These are phyloP conservation scores for Malus hybrid DNA, from an alignment of 331 rosid genomes.

Conservation along the genomic window DNA sequence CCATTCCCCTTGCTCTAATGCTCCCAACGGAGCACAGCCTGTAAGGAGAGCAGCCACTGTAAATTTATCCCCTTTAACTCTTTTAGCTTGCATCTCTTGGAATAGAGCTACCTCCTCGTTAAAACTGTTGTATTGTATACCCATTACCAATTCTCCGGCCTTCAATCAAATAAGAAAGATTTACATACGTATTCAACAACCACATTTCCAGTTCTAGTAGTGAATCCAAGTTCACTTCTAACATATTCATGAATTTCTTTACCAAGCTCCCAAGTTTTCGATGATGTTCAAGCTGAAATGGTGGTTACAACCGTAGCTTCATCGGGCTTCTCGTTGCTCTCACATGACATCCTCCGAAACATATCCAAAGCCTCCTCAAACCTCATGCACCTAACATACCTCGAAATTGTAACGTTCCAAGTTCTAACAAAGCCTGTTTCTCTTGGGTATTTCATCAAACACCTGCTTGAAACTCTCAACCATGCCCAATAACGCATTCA, in stretches of 20 bases:
- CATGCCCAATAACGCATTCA: conserved; percentile 30
- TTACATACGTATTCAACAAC: conserved; percentile 59
- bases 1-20: too few species aligned
- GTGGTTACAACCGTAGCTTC: conserved; percentile 45
- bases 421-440: conserved; percentile 11
- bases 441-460: conserved; percentile 30
- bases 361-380: too few species aligned
- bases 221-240: conserved; percentile 29
- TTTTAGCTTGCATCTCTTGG: conserved; percentile 52
- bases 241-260: conserved; percentile 47
- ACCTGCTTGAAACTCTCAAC: conserved; percentile 1
- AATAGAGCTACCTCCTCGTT: conserved; percentile 55
- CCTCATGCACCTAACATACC: too few species aligned
- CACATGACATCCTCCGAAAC: too few species aligned
- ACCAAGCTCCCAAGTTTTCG: conserved; percentile 56
- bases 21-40: conserved; percentile 51
- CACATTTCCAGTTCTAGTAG: conserved; percentile 42
- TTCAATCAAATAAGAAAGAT: conserved; percentile 59
- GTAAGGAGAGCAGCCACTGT: conserved; percentile 60
- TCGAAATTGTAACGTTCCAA: too few species aligned
- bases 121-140: conserved; percentile 50
- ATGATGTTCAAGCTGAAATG: conserved; percentile 52
- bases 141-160: conserved; percentile 42
- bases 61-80: conserved; percentile 53
- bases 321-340: too few species aligned